A percentile compares a stretch with the other conserved stretches of the same genome.
Evolutionary conservation across 495 filamentous ascomycete species (phyloP).

Genomic region (Talaromyces liani): DNA sequence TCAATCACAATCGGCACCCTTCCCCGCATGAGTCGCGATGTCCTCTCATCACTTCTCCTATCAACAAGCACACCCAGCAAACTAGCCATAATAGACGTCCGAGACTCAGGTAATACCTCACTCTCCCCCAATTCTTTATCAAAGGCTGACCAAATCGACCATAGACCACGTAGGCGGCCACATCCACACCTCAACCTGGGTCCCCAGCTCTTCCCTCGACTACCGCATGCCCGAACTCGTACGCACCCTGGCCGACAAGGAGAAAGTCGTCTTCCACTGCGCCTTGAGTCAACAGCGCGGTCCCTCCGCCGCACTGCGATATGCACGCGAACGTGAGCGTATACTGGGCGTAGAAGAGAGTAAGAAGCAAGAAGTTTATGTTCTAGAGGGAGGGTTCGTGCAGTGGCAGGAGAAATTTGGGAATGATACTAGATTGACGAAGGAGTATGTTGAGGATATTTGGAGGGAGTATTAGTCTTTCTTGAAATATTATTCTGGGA

Average conservation of each 20-base stretch:
- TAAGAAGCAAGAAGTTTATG: slow-evolving; percentile 61
- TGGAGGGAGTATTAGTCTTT: slow-evolving; percentile 58
- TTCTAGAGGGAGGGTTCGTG: slow-evolving; percentile 81
- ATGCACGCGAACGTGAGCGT: slow-evolving; percentile 34
- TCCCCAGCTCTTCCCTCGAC: slow-evolving; percentile 67
- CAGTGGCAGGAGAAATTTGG: slow-evolving; percentile 87
- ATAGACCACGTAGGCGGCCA: slow-evolving; percentile 89
- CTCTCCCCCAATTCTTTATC: background rate
- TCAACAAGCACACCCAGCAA: slow-evolving; percentile 25
- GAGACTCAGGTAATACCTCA: slow-evolving; percentile 57
- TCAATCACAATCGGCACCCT: slow-evolving; percentile 51
- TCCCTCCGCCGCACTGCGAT: slow-evolving; percentile 37
- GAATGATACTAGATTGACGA: slow-evolving; percentile 71
- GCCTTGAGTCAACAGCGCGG: slow-evolving; percentile 81
- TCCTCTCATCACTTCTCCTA: slow-evolving; percentile 47
- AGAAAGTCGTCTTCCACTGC: slow-evolving; percentile 91
- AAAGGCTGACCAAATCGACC: background rate
- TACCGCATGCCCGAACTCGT: slow-evolving; percentile 73
- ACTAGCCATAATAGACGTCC: slow-evolving; percentile 80
- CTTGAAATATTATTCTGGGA: background rate
- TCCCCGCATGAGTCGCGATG: slow-evolving; percentile 54
- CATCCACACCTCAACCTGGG: slow-evolving; percentile 64
- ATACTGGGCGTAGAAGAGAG: slow-evolving; percentile 25
- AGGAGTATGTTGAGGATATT: slow-evolving; percentile 77
- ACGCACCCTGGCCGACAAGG: slow-evolving; percentile 65